Evolutionary conservation across 1,284 basidiomycete species (phyloP).

Genomic region (Moesziomyces antarcticus): DNA sequence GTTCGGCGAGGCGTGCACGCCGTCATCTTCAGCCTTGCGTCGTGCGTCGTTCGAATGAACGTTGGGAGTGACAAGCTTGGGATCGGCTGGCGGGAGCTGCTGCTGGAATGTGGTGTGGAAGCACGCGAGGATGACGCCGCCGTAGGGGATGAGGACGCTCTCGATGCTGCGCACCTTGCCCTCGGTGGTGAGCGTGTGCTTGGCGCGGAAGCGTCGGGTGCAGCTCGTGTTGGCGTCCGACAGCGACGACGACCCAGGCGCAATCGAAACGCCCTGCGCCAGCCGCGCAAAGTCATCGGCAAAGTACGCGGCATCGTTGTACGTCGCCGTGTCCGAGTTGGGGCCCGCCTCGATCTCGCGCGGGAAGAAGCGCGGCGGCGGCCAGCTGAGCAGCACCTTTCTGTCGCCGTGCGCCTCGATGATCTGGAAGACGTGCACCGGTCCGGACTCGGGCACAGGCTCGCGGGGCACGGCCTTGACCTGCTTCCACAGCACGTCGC

Average conservation of each 20-base stretch:
- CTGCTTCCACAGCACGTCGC: conserved; percentile 46
- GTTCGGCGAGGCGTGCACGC: conserved; percentile 15
- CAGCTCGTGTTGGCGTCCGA: conserved; percentile 88
- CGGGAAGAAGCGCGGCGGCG: conserved; percentile 71
- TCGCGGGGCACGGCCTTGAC: conserved; percentile 24
- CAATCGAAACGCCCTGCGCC: conserved; percentile 76
- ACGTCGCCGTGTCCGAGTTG: conserved; percentile 23
- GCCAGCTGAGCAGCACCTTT: conserved; percentile 84
- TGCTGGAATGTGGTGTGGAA: conserved; percentile 68
- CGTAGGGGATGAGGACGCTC: conserved; percentile 93
- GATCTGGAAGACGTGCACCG: conserved; percentile 81
- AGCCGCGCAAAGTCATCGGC: conserved; percentile 85
- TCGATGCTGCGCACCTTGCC: conserved; percentile 76
- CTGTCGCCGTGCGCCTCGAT: conserved; percentile 73
- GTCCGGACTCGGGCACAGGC: conserved; percentile 44
- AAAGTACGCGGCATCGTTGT: conserved; percentile 74
- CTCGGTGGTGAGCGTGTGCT: conserved; percentile 76
- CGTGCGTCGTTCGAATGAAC: conserved; percentile 23
- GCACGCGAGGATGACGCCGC: conserved; percentile 72
- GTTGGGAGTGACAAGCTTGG: conserved; percentile 22
- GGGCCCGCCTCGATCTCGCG: conserved; percentile 11
- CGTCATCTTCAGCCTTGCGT: conserved; percentile 33
- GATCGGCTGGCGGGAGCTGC: conserved; percentile 34
- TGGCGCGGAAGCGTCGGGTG: conserved; percentile 87
- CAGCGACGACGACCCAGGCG: conserved; percentile 59